These are phyloP conservation scores for Rhynchosporium agropyri DNA, from an alignment of 2,329 filamentous ascomycete species.

Conservation along the genomic window DNA sequence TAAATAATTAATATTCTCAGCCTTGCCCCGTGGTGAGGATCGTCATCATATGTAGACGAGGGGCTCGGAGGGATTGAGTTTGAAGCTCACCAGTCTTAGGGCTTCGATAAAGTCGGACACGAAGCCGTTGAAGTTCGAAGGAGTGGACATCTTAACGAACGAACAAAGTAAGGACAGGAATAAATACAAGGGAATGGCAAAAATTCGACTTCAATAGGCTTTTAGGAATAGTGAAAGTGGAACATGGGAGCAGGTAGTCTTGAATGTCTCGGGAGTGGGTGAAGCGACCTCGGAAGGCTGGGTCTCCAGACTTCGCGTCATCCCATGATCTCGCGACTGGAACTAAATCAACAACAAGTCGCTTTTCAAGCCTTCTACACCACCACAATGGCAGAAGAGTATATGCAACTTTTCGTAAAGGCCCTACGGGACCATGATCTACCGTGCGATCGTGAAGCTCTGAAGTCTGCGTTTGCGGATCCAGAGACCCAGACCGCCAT, in stretches of 20 bases:
- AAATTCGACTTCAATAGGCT: constrained; percentile 21
- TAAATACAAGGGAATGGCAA: background rate
- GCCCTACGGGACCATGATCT: constrained; percentile 40
- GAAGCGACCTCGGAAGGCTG: constrained; percentile 10
- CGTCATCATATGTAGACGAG: too few species aligned
- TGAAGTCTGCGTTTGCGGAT: constrained; percentile 36
- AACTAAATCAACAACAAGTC: constrained; percentile 26
- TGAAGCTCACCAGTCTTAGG: constrained; percentile 34
- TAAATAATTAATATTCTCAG: constrained; percentile 23
- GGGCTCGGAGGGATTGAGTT: too few species aligned
- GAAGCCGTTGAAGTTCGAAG: constrained; percentile 13
- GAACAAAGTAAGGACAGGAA: background rate
- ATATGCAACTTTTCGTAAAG: constrained; percentile 34
- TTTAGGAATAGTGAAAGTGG: background rate
- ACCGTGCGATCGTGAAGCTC: constrained; percentile 36
- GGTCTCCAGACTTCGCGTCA: background rate
- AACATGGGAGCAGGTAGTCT: background rate
- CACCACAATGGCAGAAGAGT: constrained; percentile 32
- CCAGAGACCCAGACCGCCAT: constrained; percentile 35
- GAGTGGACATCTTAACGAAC: constrained; percentile 27
- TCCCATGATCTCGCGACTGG: constrained; percentile 20
- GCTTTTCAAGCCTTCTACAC: constrained; percentile 29
- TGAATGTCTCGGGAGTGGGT: background rate
- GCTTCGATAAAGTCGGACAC: constrained; percentile 36
- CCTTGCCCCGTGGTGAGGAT: constrained; percentile 13